phyloP scores from a whole-genome alignment of 192 early-diverging fungal species.

The Pilobolus umbonatus region DNA sequence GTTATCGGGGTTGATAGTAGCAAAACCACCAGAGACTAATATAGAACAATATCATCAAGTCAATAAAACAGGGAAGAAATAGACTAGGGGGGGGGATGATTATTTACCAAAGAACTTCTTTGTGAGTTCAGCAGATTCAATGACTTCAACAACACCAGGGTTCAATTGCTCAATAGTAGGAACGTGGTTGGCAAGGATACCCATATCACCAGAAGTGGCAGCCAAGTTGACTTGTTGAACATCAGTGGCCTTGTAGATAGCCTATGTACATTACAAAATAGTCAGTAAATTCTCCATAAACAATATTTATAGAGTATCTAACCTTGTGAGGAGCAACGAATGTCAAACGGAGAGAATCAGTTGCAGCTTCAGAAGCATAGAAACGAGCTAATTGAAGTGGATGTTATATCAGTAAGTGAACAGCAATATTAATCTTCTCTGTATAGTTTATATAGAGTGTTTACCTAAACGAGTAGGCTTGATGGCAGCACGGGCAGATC shows the following conservation, averaged over 20 bases:
- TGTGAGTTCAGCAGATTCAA: conserved; percentile 63
- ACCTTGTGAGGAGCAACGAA: conserved; percentile 91
- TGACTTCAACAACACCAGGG: conserved; percentile 82
- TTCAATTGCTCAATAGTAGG: conserved; percentile 95
- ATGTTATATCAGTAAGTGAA: background rate
- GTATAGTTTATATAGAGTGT: background rate
- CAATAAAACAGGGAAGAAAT: no score
- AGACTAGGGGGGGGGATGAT: conserved; percentile 7
- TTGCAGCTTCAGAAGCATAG: conserved; percentile 79
- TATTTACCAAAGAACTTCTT: conserved; percentile 88
- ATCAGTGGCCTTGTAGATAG: conserved; percentile 64
- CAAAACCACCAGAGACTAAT: conserved; percentile 92
- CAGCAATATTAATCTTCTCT: background rate
- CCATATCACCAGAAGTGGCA: conserved; percentile 91
- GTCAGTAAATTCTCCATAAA: background rate
- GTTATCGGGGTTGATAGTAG: conserved; percentile 94
- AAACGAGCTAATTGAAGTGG: conserved; percentile 69
- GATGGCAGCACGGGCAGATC: conserved; percentile 44
- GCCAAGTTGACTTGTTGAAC: conserved; percentile 93
- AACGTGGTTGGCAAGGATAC: conserved; percentile 97
- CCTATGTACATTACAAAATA: conserved; percentile 39
- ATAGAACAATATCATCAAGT: no score
- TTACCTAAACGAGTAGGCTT: conserved; percentile 48
- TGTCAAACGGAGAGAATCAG: conserved; percentile 78
- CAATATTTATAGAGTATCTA: conserved; percentile 11